Conservation (phyloP, 2,329 filamentous ascomycete genomes). For the Pseudocercospora crystallina region DNA sequence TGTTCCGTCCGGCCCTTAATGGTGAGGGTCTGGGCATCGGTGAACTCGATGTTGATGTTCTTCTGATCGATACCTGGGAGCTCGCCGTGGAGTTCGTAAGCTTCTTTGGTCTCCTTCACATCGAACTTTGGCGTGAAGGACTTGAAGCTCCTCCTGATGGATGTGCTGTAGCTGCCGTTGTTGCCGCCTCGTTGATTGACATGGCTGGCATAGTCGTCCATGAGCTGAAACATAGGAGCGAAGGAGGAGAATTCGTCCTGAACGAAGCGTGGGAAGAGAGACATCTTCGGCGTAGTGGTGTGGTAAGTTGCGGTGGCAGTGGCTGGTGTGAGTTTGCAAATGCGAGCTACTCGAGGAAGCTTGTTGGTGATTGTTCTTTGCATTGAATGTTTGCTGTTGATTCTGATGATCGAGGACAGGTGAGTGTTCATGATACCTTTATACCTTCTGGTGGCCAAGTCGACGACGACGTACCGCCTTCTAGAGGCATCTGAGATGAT, state of each 20-base stretch:
- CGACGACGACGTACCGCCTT: slow-evolving; percentile 7
- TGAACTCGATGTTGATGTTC: slow-evolving; percentile 75
- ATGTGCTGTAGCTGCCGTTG: slow-evolving; percentile 12
- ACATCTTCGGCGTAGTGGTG: slow-evolving; percentile 36
- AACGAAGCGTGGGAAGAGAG: slow-evolving; percentile 39
- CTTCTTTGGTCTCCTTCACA: slow-evolving; percentile 65
- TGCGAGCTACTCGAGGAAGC: slow-evolving; percentile 32
- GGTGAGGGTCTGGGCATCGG: slow-evolving; percentile 69
- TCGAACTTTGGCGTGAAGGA: slow-evolving; percentile 78
- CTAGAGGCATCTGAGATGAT: slow-evolving; percentile 15
- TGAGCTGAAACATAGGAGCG: slow-evolving; percentile 47
- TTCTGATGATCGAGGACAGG: slow-evolving; percentile 23
- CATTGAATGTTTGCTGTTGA: slow-evolving; percentile 26
- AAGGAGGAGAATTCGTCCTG: slow-evolving; percentile 34
- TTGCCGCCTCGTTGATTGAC: slow-evolving; percentile 25
- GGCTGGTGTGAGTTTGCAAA: slow-evolving; percentile 24
- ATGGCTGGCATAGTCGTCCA: slow-evolving; percentile 47
- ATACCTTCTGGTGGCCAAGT: slow-evolving; percentile 15
- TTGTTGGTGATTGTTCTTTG: slow-evolving; percentile 29
- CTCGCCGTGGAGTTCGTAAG: slow-evolving; percentile 78
- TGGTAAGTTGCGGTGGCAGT: slow-evolving; percentile 19
- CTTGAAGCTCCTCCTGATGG: slow-evolving; percentile 36
- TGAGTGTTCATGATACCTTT: slow-evolving; percentile 11
- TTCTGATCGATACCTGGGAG: slow-evolving; percentile 74
- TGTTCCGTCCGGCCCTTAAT: slow-evolving; percentile 70